These are phyloP conservation scores for Sugiyamaella valdiviana DNA, from an alignment of 805 yeast genomes.

Conservation along the genomic window DNA sequence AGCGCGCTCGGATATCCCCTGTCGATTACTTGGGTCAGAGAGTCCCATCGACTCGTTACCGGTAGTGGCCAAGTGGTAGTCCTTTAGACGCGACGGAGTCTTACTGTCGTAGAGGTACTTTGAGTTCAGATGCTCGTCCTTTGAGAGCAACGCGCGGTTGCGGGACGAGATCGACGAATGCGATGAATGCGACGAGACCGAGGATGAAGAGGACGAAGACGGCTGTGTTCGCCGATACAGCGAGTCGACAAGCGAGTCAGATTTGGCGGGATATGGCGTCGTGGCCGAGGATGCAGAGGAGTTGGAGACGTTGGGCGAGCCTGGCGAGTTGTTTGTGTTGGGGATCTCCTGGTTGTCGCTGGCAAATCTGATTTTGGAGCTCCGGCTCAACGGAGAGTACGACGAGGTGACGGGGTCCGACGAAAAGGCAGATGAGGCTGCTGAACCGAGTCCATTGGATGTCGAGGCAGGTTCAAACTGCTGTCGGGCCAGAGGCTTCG, in stretches of 20 bases:
- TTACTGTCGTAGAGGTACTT: neutral
- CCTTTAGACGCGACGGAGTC: slow-evolving; percentile 4
- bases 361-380: slow-evolving; percentile 11
- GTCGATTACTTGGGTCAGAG: neutral
- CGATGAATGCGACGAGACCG: neutral
- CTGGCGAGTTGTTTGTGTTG: neutral
- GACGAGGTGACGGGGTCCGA: neutral
- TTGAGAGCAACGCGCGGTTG: neutral
- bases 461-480: neutral
- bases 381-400: neutral
- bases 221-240: neutral
- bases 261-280: neutral
- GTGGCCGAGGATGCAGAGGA: neutral
- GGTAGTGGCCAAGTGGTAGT: neutral
- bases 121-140: neutral
- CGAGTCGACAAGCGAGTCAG: neutral
- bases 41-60: neutral
- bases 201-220: neutral
- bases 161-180: neutral
- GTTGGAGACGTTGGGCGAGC: neutral
- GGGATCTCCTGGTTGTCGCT: slow-evolving; percentile 12
- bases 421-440: neutral
- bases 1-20: neutral
- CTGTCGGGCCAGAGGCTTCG: neutral
- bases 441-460: no score